Evolutionary conservation across 2,329 filamentous ascomycete species (phyloP), one percentile per base, ranked within the genome.

Genomic region (Harringtonia lauricola): DNA sequence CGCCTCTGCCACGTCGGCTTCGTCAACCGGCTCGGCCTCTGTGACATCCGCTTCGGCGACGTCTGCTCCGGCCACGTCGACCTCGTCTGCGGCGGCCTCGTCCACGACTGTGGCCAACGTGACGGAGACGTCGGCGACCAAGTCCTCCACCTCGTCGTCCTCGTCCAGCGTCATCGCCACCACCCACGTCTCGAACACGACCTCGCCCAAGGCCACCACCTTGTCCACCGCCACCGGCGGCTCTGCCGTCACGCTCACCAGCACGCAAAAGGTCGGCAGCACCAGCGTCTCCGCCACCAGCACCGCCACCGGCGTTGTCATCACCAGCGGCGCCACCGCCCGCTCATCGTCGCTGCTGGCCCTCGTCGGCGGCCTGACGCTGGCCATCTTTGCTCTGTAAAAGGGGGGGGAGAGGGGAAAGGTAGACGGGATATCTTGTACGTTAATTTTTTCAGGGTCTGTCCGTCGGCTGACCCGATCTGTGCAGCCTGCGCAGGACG

Each of bases 351-450:
- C 62, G 31, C 54, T 75, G 1, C 54, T 74, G 0, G 63, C 62
- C 47, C 49, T 65, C 21, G 39, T 67, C 45, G 65, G 57, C 50
- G 65, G 62, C 52, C 52, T 68, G 22, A 60, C 62, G 48, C 56
- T 64, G 48, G 66, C 65, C 47, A 49, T 62, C 49, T 49, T 71
- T 41, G 66, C 64, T 54, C 57, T 70, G 57, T 71, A 65, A 67
- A 39, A 21, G 4, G 31, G 10, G 22, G 29, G 21, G 6, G 7
- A n/a, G 15, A 33, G 15, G 15, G 15, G n/a, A 33, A 15, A 8
- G 13, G n/a, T 6, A 7, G 13, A 33, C 12, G 7, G 15, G 5
- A 8, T 13, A 29, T 14, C 26, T 40, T 40, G 22, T 37, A 35
- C n/a, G n/a, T n/a, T n/a, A n/a, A n/a, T n/a, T n/a, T n/a, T n/a